Percentiles rank a stretch among this genome's conserved stretches.
These are phyloP conservation scores for Backusella parvicylindrica DNA, from an alignment of 192 early-diverging fungal species.

Conservation along the genomic window DNA sequence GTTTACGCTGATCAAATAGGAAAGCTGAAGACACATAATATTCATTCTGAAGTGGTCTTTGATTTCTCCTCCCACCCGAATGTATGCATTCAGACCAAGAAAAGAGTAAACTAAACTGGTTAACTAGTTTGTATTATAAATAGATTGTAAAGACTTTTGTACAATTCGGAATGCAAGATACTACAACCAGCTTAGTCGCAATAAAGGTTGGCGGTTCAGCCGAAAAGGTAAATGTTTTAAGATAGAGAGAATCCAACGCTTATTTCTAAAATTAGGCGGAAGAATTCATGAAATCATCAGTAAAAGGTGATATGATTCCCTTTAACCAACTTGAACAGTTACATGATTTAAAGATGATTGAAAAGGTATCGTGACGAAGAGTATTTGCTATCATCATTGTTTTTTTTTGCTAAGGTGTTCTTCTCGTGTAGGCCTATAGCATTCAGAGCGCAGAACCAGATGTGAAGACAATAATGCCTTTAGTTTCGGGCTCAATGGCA, in stretches of 20 bases:
- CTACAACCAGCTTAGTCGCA: slow-evolving; percentile 39
- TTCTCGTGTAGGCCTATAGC: slow-evolving; percentile 45
- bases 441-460: slow-evolving; percentile 37
- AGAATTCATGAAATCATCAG: slow-evolving; percentile 27
- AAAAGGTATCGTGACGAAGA: slow-evolving; percentile 35
- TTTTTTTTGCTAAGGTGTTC: not conserved
- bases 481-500: slow-evolving; percentile 50
- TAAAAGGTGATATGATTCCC: slow-evolving; percentile 40
- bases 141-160: slow-evolving; percentile 54
- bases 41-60: slow-evolving; percentile 59
- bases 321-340: slow-evolving; percentile 38
- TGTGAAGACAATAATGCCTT: slow-evolving; percentile 38
- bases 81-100: slow-evolving; percentile 27
- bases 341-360: slow-evolving; percentile 37
- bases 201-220: slow-evolving; percentile 42
- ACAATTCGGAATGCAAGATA: slow-evolving; percentile 49
- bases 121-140: not conserved
- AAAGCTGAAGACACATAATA: slow-evolving; percentile 50
- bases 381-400: not conserved
- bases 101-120: not conserved
- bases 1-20: slow-evolving; percentile 40
- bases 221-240: slow-evolving; percentile 22
- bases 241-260: not conserved
- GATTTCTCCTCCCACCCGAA: slow-evolving; percentile 51
- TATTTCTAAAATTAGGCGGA: slow-evolving; percentile 2